phyloP scores from a whole-genome alignment of 805 yeast genomes.

The Myxozyma vanderwaltii region DNA sequence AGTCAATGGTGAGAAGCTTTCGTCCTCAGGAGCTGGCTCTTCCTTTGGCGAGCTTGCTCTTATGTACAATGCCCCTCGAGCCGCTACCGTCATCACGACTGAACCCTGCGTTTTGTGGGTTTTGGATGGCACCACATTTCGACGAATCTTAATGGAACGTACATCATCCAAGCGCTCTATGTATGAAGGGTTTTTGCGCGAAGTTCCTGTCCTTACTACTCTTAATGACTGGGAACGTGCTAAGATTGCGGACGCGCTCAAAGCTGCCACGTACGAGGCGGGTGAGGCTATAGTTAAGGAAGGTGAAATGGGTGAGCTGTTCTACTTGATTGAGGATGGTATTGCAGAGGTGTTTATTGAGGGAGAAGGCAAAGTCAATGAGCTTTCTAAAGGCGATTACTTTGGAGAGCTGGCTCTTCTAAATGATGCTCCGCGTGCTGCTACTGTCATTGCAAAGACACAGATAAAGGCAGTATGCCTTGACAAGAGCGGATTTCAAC shows the following conservation, averaged over 20 bases:
- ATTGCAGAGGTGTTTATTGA: slow-evolving; percentile 71
- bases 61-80: slow-evolving; percentile 97
- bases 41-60: slow-evolving; percentile 96
- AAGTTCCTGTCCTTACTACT: slow-evolving; percentile 75
- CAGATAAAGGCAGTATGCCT: slow-evolving; percentile 85
- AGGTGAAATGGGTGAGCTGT: slow-evolving; percentile 82
- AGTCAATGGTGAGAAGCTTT: slow-evolving; percentile 70
- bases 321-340: slow-evolving; percentile 78
- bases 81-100: slow-evolving; percentile 83
- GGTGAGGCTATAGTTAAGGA: slow-evolving; percentile 79
- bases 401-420: slow-evolving; percentile 95
- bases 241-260: slow-evolving; percentile 91
- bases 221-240: slow-evolving; percentile 80
- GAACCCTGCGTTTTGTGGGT: slow-evolving; percentile 78
- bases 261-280: slow-evolving; percentile 67
- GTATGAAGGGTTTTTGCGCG: slow-evolving; percentile 86
- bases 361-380: slow-evolving; percentile 61
- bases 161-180: slow-evolving; percentile 86
- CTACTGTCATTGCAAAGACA: slow-evolving; percentile 79
- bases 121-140: slow-evolving; percentile 87
- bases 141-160: slow-evolving; percentile 86
- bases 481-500: slow-evolving; percentile 89
- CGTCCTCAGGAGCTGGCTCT: slow-evolving; percentile 79
- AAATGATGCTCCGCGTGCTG: slow-evolving; percentile 91
- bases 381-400: slow-evolving; percentile 78